These are phyloP conservation scores for Penicillium diatomitis DNA, from an alignment of 495 filamentous ascomycete species.

Conservation along the genomic window DNA sequence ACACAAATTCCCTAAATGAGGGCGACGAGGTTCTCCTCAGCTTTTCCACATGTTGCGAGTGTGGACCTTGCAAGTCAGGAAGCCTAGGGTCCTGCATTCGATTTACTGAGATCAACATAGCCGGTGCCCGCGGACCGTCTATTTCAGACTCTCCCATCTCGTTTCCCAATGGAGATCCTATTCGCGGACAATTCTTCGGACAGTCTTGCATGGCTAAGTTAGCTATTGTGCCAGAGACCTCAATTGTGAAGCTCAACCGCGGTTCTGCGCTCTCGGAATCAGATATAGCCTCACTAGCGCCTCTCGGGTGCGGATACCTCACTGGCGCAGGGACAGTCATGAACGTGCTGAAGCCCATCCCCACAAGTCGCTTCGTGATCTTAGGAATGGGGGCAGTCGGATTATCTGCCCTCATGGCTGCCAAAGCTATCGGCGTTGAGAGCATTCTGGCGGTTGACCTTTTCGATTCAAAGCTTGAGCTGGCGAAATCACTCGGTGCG, in stretches of 20 bases:
- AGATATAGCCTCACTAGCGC: constrained; percentile 27
- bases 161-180: constrained; percentile 15
- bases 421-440: constrained; percentile 14
- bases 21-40: constrained; percentile 41
- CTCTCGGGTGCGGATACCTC: constrained; percentile 40
- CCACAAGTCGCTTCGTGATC: constrained; percentile 18
- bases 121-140: constrained; percentile 14
- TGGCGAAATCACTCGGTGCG: constrained; percentile 36
- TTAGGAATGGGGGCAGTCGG: constrained; percentile 38
- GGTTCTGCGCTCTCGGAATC: constrained; percentile 2
- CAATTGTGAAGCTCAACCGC: constrained; percentile 19
- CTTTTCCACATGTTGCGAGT: constrained; percentile 31
- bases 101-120: constrained; percentile 32
- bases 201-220: constrained; percentile 32
- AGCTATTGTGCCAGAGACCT: constrained; percentile 23
- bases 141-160: constrained; percentile 12
- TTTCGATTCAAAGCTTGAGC: constrained; percentile 26
- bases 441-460: constrained; percentile 37
- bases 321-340: constrained; percentile 38
- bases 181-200: constrained; percentile 35
- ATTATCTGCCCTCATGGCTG: constrained; percentile 29
- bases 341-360: constrained; percentile 24
- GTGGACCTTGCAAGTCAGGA: constrained; percentile 15
- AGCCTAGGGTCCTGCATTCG: constrained; percentile 19
- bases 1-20: constrained; percentile 24